A percentile compares a stretch with the other conserved stretches of the same genome.
Evolutionary conservation across 2,329 filamentous ascomycete genomes (phyloP).

Genomic region (Aspergillus sp.): DNA sequence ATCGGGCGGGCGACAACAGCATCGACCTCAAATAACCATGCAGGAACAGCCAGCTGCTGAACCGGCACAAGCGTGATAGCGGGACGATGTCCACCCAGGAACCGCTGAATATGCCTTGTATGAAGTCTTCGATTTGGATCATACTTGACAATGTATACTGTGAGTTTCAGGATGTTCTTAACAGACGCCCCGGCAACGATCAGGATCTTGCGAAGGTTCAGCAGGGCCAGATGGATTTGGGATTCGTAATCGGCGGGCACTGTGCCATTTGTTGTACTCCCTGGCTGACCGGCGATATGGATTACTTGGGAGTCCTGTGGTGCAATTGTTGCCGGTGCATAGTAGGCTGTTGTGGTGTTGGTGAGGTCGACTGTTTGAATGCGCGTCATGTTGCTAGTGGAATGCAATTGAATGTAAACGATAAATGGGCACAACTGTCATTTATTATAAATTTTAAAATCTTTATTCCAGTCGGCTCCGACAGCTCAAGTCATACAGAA

Average conservation of each 20-base stretch:
- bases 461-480: too few species aligned
- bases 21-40: constrained; percentile 48
- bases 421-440: too few species aligned
- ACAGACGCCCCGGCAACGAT: constrained; percentile 37
- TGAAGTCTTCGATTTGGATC: constrained; percentile 39
- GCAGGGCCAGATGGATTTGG: constrained; percentile 42
- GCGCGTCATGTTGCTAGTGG: too few species aligned
- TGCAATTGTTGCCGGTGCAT: constrained; percentile 16
- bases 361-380: not conserved
- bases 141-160: constrained; percentile 48
- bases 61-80: constrained; percentile 48
- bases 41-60: constrained; percentile 37
- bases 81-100: constrained; percentile 38
- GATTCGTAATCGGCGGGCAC: constrained; percentile 42
- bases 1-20: constrained; percentile 27
- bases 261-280: constrained; percentile 27
- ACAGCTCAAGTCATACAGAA: too few species aligned
- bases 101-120: constrained; percentile 34
- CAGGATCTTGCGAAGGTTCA: constrained; percentile 40
- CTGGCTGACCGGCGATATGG: constrained; percentile 35
- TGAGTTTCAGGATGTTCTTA: constrained; percentile 44
- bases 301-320: not conserved
- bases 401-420: too few species aligned
- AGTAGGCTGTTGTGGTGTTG: constrained; percentile 8
- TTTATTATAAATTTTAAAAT: too few species aligned